These are phyloP conservation scores for Pleurotus ostreatus DNA, from an alignment of 768 basidiomycete species.

Conservation along the genomic window DNA sequence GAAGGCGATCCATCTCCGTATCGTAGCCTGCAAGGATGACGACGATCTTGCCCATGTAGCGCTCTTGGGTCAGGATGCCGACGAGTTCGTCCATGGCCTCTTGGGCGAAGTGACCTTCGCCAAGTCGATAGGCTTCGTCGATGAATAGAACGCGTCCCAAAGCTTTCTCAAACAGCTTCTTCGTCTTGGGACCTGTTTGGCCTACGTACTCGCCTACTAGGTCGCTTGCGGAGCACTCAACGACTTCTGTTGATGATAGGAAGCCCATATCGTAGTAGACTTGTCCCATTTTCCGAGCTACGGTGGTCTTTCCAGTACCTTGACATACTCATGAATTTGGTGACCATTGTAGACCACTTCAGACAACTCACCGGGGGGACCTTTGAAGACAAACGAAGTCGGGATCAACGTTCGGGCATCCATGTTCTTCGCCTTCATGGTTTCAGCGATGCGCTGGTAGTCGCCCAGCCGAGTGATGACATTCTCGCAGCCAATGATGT, in stretches of 20 bases:
- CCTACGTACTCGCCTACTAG: conserved; percentile 68
- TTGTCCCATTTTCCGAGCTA: conserved; percentile 57
- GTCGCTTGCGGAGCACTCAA: conserved; percentile 68
- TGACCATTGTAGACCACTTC: neutral
- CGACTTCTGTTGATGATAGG: conserved; percentile 40
- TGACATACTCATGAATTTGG: conserved; percentile 21
- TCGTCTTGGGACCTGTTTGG: conserved; percentile 67
- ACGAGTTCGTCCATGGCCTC: conserved; percentile 75
- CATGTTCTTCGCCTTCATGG: conserved; percentile 34
- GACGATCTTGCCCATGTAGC: conserved; percentile 54
- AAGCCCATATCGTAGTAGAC: conserved; percentile 65
- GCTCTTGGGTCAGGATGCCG: conserved; percentile 53
- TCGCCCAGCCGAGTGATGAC: conserved; percentile 43
- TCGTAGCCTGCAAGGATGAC: conserved; percentile 73
- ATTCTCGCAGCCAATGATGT: conserved; percentile 57
- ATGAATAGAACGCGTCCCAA: conserved; percentile 67
- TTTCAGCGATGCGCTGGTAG: conserved; percentile 48
- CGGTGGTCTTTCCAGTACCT: conserved; percentile 67
- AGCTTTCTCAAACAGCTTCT: conserved; percentile 56
- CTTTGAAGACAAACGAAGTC: conserved; percentile 69
- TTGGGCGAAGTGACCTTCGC: conserved; percentile 58
- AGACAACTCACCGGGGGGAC: conserved; percentile 53
- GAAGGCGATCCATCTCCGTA: conserved; percentile 57
- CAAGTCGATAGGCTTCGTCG: conserved; percentile 67
- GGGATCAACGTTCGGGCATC: conserved; percentile 53